Percentiles rank a stretch among this genome's conserved stretches.
Conservation (phyloP, 148 eudicot genomes). For the Chenopodium quinoa region DNA sequence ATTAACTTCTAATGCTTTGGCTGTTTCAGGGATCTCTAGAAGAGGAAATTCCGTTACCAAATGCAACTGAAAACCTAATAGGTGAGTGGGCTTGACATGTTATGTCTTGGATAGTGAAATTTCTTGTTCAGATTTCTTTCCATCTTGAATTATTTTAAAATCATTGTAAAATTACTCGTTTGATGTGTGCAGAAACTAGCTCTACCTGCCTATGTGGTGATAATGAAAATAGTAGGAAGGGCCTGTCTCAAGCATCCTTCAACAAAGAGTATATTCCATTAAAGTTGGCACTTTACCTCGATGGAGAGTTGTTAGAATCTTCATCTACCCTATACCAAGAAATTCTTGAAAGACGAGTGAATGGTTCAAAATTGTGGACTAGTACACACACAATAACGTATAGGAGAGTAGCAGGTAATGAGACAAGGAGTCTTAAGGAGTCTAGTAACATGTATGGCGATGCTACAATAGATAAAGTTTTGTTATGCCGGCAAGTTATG, state of each 20-base stretch:
- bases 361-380: conserved; percentile 52
- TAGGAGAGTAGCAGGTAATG: conserved; percentile 37
- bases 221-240: conserved; percentile 19
- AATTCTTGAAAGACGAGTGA: conserved; percentile 46
- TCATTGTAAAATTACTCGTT: not conserved
- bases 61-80: conserved; percentile 33
- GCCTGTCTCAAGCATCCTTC: conserved; percentile 30
- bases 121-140: not conserved
- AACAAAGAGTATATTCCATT: conserved; percentile 35
- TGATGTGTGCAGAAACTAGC: conserved; percentile 25
- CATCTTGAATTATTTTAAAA: not conserved
- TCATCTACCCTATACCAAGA: conserved; percentile 70
- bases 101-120: not conserved
- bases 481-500: conserved; percentile 32
- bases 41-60: conserved; percentile 30
- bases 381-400: conserved; percentile 56
- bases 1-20: not conserved
- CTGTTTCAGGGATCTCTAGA: conserved; percentile 43
- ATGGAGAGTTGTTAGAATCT: conserved; percentile 54
- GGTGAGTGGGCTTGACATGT: conserved; percentile 21
- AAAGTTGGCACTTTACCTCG: conserved; percentile 63
- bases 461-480: conserved; percentile 25
- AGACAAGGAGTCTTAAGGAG: conserved; percentile 15
- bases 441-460: conserved; percentile 8
- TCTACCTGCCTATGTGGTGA: not conserved